Conservation (phyloP, 2,329 filamentous ascomycete species). For the Leptosphaerulina australis region DNA sequence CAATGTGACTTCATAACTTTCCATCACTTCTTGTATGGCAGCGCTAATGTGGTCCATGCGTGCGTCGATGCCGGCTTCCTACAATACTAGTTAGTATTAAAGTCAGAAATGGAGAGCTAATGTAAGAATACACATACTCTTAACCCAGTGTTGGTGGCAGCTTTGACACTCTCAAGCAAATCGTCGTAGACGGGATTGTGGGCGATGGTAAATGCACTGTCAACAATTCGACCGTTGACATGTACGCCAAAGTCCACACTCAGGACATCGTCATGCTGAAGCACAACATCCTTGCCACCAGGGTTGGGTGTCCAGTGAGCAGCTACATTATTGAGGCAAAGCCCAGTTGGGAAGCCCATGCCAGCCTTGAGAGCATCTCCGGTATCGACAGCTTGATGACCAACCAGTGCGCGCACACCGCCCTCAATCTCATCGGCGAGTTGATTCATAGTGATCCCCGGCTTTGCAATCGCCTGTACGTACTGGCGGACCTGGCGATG, state of each 20-base stretch:
- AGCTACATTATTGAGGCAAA: constrained; percentile 81
- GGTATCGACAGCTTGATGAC: constrained; percentile 74
- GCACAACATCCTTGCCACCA: constrained; percentile 77
- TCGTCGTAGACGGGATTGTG: constrained; percentile 72
- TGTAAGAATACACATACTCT: constrained; percentile 55
- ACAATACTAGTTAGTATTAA: constrained; percentile 12
- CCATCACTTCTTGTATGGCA: constrained; percentile 89
- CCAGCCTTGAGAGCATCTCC: constrained; percentile 79
- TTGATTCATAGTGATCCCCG: constrained; percentile 75
- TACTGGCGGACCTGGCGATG: constrained; percentile 85
- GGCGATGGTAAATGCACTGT: constrained; percentile 72
- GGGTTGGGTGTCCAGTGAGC: constrained; percentile 87
- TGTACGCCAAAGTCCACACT: constrained; percentile 75
- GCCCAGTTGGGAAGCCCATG: constrained; percentile 83
- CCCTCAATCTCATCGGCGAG: constrained; percentile 86
- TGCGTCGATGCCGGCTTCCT: constrained; percentile 89
- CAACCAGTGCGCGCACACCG: constrained; percentile 74
- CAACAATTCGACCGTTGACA: constrained; percentile 72
- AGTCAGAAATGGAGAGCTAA: neutral
- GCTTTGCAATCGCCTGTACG: constrained; percentile 77
- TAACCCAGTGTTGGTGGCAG: constrained; percentile 75
- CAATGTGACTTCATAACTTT: constrained; percentile 85
- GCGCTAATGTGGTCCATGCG: constrained; percentile 83
- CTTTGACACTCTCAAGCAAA: constrained; percentile 67
- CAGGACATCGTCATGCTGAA: constrained; percentile 75